Base-by-base conservation (phyloP, 768 basidiomycete species). In the Brasilioporus rufonigricans region DNA sequence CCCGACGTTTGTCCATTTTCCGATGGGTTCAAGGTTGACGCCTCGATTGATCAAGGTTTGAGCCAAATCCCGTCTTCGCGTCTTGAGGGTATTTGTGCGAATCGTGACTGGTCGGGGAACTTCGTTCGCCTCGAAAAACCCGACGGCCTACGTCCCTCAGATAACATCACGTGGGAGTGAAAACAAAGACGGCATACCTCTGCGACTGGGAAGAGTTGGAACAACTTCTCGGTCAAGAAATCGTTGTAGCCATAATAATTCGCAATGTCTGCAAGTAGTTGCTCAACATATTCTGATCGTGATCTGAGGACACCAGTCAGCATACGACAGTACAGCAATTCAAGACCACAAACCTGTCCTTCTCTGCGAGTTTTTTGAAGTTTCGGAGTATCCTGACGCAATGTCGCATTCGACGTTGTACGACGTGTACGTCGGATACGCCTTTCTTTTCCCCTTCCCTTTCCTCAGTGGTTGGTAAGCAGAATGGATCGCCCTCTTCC, bases 1-100 rank as follows among this genome's bases (percentile, higher is more conserved):
- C 16, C 97, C 97, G 58, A 98, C 95, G 66, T 98, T 98, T 27
- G 92, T 92, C 97, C 97, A 98, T 75, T 98, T 98, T 29, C 96
- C 97, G 61, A 99, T 95, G 21, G 97, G 95, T 69, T 98, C 96
- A 51, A 99, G 82, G 66, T 92, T 97, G 57, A 98, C 97, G 32
- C 97, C 97, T 45, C 97, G 84, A 70, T 97, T 97, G 63, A 98
- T 86, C 33, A 99, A 79, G 0, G 86, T 81, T 72, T 98, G 96
- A 2, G 93, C 96, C 55, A 99, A 83, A 70, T 98, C 97, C 45
- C 96, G 84, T 61, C 97, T 80, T 58, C 97, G 83, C 1, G 94
- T 93, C 53, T 91, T 90, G 19, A 99, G 82, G 5, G 95, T 98
- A 71, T 99, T 99, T 33, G 95, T 94, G 56, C 97, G 90, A 65